Evolutionary conservation across 2,329 filamentous ascomycete genomes (phyloP), one percentile per base, ranked within the genome.

Genomic region (Arthrobotrys conoides): DNA sequence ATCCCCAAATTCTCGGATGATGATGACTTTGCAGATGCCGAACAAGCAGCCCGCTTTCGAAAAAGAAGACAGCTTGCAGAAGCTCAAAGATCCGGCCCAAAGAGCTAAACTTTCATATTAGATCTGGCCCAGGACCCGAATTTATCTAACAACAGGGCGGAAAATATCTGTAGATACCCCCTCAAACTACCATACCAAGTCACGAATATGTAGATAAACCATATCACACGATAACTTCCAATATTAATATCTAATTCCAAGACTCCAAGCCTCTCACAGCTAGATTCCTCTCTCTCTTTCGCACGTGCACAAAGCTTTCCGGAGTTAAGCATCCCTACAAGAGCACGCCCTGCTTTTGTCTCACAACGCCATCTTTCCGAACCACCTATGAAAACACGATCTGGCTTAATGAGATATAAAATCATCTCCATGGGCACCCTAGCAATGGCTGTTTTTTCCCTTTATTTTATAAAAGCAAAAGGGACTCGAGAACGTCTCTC

Each of bases 31-130:
- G 64, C 69, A 33, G 69, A 79, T 41, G 68, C 76, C 9, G 76
- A 73, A 64, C 76, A 73, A 70, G 68, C 69, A 18, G 70, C 30
- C 22, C 76, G 76, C 10, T 73, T 63, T 38, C 59, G 76, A 16
- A 53, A 53, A 41, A 72, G 76, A 30, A 73, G 48, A 59, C 46
- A 72, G 55, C 22, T 71, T 16, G 53, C 55, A 41, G 76, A 36
- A 53, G 53, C 49, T 1, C 44, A 48, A 24, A 78, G 65, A 27
- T 69, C 64, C 14, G 59, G 65, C 22, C 49, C 69, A 20, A 67
- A 68, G 22, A 67, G 61, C 63, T 77, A 48, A 73, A 66, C 10
- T 9, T 33, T 38, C 14, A 36, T 46, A 46, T 18, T 46, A 46
- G 38, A 18, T 20, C 18, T 18, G 20, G 10, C 20, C n/a, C 8